These are phyloP conservation scores for Actinomucor elegans DNA, from an alignment of 371 early-diverging fungal genomes.

Conservation along the genomic window DNA sequence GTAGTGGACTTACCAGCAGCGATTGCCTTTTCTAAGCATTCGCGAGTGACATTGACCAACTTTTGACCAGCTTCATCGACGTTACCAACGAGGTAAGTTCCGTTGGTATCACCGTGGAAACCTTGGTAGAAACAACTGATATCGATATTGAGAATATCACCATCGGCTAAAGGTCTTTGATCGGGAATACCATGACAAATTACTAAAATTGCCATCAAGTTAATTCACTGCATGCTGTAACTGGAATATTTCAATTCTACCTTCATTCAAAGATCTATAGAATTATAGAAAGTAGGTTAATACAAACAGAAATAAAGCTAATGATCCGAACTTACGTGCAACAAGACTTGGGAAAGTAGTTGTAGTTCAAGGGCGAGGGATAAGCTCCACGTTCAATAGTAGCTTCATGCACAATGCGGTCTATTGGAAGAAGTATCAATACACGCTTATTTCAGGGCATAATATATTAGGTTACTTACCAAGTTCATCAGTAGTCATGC, in stretches of 20 bases:
- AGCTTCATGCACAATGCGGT: slow-evolving; percentile 85
- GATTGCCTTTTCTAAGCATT: slow-evolving; percentile 89
- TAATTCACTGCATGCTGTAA: neutral
- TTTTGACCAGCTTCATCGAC: slow-evolving; percentile 75
- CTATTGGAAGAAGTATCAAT: slow-evolving; percentile 30
- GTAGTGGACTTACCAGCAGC: slow-evolving; percentile 60
- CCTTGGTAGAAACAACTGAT: slow-evolving; percentile 86
- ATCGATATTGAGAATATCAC: slow-evolving; percentile 93
- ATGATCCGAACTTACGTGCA: slow-evolving; percentile 74
- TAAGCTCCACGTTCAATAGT: slow-evolving; percentile 84
- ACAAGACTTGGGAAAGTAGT: slow-evolving; percentile 87
- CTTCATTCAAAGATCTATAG: slow-evolving; percentile 60
- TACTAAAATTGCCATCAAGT: slow-evolving; percentile 33
- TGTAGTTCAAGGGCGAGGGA: slow-evolving; percentile 95
- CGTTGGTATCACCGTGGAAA: slow-evolving; percentile 91
- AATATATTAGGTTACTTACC: too few relatives aligned
- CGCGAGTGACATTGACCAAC: slow-evolving; percentile 74
- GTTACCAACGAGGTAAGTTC: slow-evolving; percentile 83
- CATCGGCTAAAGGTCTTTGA: slow-evolving; percentile 79
- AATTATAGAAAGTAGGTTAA: neutral
- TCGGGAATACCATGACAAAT: slow-evolving; percentile 95
- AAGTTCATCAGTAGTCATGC: slow-evolving; percentile 92
- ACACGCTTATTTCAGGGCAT: too few relatives aligned
- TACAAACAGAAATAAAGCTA: neutral
- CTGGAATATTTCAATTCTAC: slow-evolving; percentile 9